phyloP scores from a whole-genome alignment of 179 eudicot species.

The Beta macrorhiza region DNA sequence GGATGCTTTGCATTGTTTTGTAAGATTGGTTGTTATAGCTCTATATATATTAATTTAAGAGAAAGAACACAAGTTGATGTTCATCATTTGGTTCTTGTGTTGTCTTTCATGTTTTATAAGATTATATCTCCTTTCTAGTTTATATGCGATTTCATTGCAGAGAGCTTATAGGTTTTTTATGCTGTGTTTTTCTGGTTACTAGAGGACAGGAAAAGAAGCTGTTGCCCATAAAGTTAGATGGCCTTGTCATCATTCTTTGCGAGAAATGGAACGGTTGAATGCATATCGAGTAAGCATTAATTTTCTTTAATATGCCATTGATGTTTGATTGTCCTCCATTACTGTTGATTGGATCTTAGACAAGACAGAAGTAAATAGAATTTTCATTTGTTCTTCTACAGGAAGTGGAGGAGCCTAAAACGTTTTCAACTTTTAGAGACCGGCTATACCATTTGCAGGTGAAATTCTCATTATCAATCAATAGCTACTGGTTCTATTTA shows the following conservation, averaged over 20 bases:
- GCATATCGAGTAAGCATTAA: conserved; percentile 53
- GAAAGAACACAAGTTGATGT: neutral
- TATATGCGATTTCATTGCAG: neutral
- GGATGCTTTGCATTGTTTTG: neutral
- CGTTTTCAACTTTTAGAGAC: conserved; percentile 80
- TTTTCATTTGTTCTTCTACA: conserved; percentile 35
- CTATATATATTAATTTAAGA: neutral
- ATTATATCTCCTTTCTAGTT: neutral
- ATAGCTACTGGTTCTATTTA: conserved; percentile 1
- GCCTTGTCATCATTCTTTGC: conserved; percentile 66
- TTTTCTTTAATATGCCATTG: neutral
- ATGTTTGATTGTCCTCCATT: conserved; percentile 1
- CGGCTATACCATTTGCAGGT: conserved; percentile 85
- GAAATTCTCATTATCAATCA: conserved; percentile 9
- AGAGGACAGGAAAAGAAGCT: conserved; percentile 63
- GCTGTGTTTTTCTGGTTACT: conserved; percentile 28
- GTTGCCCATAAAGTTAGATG: conserved; percentile 67
- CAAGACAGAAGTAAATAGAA: neutral
- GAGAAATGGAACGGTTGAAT: conserved; percentile 62
- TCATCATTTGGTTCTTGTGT: neutral
- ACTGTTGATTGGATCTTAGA: conserved; percentile 1
- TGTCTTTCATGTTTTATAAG: neutral
- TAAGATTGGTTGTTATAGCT: neutral
- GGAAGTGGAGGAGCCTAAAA: conserved; percentile 65
- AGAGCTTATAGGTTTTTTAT: conserved; percentile 5